These are phyloP conservation scores for Kwoniella mangroviensis DNA, from an alignment of 768 basidiomycete genomes.

Conservation along the genomic window DNA sequence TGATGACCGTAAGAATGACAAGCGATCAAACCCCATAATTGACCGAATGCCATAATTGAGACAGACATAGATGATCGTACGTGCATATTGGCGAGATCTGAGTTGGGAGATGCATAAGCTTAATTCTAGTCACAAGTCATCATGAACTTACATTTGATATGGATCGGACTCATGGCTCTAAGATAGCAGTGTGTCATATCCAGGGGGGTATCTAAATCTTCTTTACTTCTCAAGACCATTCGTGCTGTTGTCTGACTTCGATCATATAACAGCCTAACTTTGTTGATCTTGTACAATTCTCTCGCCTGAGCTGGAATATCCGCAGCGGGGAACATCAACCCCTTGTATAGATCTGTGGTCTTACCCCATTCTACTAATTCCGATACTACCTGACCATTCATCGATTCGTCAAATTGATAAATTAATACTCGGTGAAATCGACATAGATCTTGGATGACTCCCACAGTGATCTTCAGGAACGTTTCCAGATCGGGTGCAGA, in stretches of 20 bases:
- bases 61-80: slow-evolving; percentile 86
- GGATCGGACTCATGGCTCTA: slow-evolving; percentile 86
- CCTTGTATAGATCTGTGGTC: slow-evolving; percentile 71
- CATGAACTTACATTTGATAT: slow-evolving; percentile 68
- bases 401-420: slow-evolving; percentile 80
- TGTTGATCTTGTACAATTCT: slow-evolving; percentile 73
- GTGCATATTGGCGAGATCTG: slow-evolving; percentile 78
- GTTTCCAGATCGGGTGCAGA: slow-evolving; percentile 68
- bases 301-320: slow-evolving; percentile 66
- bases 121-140: slow-evolving; percentile 9
- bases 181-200: slow-evolving; percentile 84
- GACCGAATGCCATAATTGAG: slow-evolving; percentile 77
- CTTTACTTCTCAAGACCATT: slow-evolving; percentile 67
- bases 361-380: slow-evolving; percentile 79
- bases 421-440: slow-evolving; percentile 80
- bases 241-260: slow-evolving; percentile 73
- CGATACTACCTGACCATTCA: slow-evolving; percentile 77
- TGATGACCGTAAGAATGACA: slow-evolving; percentile 76
- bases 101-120: slow-evolving; percentile 13
- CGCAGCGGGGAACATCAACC: slow-evolving; percentile 55
- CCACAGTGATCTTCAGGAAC: slow-evolving; percentile 75
- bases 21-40: slow-evolving; percentile 78
- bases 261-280: slow-evolving; percentile 77
- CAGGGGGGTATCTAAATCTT: slow-evolving; percentile 71
- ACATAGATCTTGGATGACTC: slow-evolving; percentile 75